Evolutionary conservation across 73 alveolate species (phyloP).

Genomic region (Blepharisma japonicum): DNA sequence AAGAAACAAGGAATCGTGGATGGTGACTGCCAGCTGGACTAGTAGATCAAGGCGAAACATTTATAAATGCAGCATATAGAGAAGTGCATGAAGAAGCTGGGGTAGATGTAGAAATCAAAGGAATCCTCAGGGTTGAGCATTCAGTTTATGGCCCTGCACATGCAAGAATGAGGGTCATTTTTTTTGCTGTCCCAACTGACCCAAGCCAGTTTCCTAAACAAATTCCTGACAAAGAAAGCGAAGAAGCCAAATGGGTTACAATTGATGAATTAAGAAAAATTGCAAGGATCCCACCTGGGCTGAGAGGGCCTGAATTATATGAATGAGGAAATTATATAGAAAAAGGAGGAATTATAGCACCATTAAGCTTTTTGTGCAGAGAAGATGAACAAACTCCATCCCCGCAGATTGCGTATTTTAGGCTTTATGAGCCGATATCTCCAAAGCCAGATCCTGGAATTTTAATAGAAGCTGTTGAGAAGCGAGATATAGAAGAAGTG

Average conservation of each 20-base stretch:
- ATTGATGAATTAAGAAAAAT: constrained; percentile 52
- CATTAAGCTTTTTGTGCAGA: constrained; percentile 37
- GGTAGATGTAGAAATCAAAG: constrained; percentile 37
- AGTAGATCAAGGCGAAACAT: constrained; percentile 73
- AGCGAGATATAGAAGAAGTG: background rate
- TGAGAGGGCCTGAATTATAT: constrained; percentile 74
- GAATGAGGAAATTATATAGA: constrained; percentile 73
- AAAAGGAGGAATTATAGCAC: constrained; percentile 68
- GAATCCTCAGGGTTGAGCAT: constrained; percentile 48
- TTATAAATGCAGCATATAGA: constrained; percentile 50
- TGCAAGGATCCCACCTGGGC: constrained; percentile 32
- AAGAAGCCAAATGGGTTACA: constrained; percentile 81
- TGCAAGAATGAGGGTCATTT: constrained; percentile 65
- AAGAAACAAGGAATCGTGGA: constrained; percentile 76
- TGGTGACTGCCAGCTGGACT: constrained; percentile 92
- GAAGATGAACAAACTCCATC: constrained; percentile 34
- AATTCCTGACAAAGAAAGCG: constrained; percentile 51
- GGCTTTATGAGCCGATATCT: background rate
- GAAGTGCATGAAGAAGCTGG: constrained; percentile 62
- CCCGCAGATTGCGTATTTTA: background rate
- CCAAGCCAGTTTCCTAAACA: constrained; percentile 57
- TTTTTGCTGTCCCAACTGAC: constrained; percentile 79
- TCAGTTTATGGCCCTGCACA: background rate
- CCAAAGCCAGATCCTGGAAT: constrained; percentile 1
- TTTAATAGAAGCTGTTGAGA: background rate